Base-by-base conservation (phyloP, 2,329 filamentous ascomycete genomes). In the Elsinoe perseae region DNA sequence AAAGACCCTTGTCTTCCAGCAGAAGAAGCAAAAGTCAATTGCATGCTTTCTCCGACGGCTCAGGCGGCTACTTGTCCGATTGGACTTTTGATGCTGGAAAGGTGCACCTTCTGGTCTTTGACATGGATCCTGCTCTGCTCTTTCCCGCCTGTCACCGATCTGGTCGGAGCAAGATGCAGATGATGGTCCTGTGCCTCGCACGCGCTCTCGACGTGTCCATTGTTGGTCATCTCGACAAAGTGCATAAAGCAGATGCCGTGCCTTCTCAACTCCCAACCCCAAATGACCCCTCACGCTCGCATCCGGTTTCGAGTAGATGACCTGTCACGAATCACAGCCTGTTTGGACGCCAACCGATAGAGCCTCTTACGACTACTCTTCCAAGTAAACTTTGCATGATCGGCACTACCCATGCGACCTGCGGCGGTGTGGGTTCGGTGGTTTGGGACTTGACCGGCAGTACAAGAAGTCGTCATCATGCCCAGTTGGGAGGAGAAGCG, bases 61-160 rank as follows among this genome's bases (percentile, higher is more conserved):
- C 23, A 7, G 40, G 40, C 40, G 40, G 40, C 40, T 43, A 14
- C 40, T 43, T 43, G 40, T 43, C 40, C 40, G 40, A 43, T 43
- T 43, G 40, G 40, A 20, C 18, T 23, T 23, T 43, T 20, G 21
- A 43, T 20, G 40, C 18, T 43, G 40, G 40, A 43, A 23, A 43
- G 40, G 40, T 43, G 40, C 40, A 43, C 40, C 40, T 43, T 43
- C 40, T 43, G 40, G 18, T 43, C 40, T 23, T 43, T 23, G 40
- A 43, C 40, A 43, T 23, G 40, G 18, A 8, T 21, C 40, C 40
- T 21, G 18, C 12, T 43, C 14, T 36, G 48, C 48, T 23, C 18
- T 30, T 36, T 52, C 48, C 48, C 48, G 48, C 48, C 48, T 52
- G 30, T 52, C 43, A 48, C 21, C 18, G 16, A 43, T 43, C 40